Conservation (phyloP, 495 filamentous ascomycete genomes). For the Aspergillus saccharolyticus region DNA sequence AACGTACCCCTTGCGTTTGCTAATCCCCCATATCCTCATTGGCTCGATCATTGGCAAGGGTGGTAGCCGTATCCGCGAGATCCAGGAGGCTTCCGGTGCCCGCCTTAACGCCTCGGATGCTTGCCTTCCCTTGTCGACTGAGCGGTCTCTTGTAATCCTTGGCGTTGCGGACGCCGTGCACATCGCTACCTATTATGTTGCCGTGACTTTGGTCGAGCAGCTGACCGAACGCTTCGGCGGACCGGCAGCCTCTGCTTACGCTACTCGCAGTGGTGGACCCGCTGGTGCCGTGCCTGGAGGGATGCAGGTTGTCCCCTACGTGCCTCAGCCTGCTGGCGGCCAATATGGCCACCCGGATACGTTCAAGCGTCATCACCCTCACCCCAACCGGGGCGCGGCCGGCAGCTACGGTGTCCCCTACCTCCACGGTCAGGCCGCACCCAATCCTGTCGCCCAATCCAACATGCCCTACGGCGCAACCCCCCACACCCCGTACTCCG, state of each 20-base stretch:
- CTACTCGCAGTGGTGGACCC: slow-evolving; percentile 88
- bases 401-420: slow-evolving; percentile 69
- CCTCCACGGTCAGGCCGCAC: slow-evolving; percentile 57
- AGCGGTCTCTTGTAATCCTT: slow-evolving; percentile 92
- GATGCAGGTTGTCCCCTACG: slow-evolving; percentile 96
- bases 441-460: slow-evolving; percentile 58
- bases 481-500: slow-evolving; percentile 61
- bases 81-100: slow-evolving; percentile 94
- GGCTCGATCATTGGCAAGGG: slow-evolving; percentile 98
- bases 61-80: slow-evolving; percentile 92
- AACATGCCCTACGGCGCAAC: slow-evolving; percentile 69
- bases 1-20: slow-evolving; percentile 91
- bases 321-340: slow-evolving; percentile 84
- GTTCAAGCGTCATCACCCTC: slow-evolving; percentile 63
- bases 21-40: slow-evolving; percentile 95
- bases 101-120: slow-evolving; percentile 95
- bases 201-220: slow-evolving; percentile 91
- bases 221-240: slow-evolving; percentile 94
- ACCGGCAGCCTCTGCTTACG: slow-evolving; percentile 92
- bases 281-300: slow-evolving; percentile 90
- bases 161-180: slow-evolving; percentile 92
- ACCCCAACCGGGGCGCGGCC: slow-evolving; percentile 59
- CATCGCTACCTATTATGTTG: slow-evolving; percentile 97
- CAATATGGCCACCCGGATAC: slow-evolving; percentile 89
- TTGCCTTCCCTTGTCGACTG: slow-evolving; percentile 86